Evolutionary conservation across 2,329 filamentous ascomycete genomes (phyloP).

Genomic region (Sporothrix luriei): DNA sequence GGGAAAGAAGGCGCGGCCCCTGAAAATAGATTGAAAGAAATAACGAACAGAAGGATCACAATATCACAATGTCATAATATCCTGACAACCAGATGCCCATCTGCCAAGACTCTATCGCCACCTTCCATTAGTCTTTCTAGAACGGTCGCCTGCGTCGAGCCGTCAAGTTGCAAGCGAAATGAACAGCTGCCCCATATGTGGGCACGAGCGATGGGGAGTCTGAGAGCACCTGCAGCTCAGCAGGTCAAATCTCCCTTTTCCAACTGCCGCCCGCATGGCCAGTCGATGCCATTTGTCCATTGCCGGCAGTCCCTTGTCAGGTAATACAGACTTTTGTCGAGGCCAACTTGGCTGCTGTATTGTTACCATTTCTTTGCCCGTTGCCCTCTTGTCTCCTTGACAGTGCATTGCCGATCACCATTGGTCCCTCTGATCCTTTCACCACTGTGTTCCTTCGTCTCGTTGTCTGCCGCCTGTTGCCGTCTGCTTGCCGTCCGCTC

Average conservation of each 20-base stretch:
- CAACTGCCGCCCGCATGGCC: slow-evolving; percentile 8
- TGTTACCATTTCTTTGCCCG: background rate
- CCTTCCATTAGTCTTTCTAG: slow-evolving; percentile 14
- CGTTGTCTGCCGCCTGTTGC: background rate
- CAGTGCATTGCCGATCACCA: slow-evolving; percentile 18
- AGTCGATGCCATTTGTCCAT: background rate
- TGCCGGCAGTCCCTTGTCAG: slow-evolving; percentile 1
- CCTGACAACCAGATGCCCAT: background rate
- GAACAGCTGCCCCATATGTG: background rate
- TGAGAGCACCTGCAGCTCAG: background rate
- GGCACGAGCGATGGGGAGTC: background rate
- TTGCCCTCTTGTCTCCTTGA: slow-evolving; percentile 5
- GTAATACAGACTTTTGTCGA: background rate
- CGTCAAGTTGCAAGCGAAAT: slow-evolving; percentile 10
- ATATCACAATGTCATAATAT: no score
- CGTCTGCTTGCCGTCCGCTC: background rate
- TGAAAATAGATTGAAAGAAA: slow-evolving; percentile 6
- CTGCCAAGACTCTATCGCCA: background rate
- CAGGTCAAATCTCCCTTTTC: background rate
- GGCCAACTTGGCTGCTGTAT: no score
- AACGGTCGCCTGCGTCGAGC: slow-evolving; percentile 5
- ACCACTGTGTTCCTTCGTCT: background rate
- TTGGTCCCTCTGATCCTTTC: background rate
- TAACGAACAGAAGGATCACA: background rate
- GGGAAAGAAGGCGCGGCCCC: background rate